Evolutionary conservation across 177 flowering plant genomes (phyloP).

Genomic region (Vitis hybrid): DNA sequence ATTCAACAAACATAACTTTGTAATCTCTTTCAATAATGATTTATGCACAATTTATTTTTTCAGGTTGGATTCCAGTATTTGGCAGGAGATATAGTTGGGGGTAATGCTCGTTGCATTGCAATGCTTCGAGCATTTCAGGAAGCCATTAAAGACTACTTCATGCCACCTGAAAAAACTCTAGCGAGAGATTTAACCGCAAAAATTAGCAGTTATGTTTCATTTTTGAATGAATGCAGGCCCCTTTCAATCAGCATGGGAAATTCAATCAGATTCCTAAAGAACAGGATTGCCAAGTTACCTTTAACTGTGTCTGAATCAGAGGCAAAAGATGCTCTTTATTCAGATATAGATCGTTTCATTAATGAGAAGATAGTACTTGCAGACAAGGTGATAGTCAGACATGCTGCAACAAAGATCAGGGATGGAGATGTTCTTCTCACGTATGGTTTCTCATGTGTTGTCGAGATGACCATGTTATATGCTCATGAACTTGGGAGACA

Average conservation of each 20-base stretch:
- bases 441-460: slow-evolving; percentile 75
- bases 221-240: slow-evolving; percentile 77
- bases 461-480: slow-evolving; percentile 73
- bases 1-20: no score
- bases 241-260: slow-evolving; percentile 97
- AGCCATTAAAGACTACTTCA: slow-evolving; percentile 68
- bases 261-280: slow-evolving; percentile 79
- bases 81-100: slow-evolving; percentile 76
- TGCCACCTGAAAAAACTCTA: slow-evolving; percentile 74
- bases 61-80: slow-evolving; percentile 88
- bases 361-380: slow-evolving; percentile 87
- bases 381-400: slow-evolving; percentile 78
- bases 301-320: slow-evolving; percentile 68
- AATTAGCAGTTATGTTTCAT: slow-evolving; percentile 74
- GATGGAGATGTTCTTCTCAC: slow-evolving; percentile 96
- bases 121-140: slow-evolving; percentile 89
- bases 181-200: slow-evolving; percentile 77
- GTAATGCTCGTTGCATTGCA: slow-evolving; percentile 89
- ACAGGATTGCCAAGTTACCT: slow-evolving; percentile 61
- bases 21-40: no score
- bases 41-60: neutral
- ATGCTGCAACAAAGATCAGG: slow-evolving; percentile 91
- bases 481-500: slow-evolving; percentile 90
- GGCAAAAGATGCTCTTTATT: slow-evolving; percentile 63
- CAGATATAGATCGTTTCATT: slow-evolving; percentile 76